Evolutionary conservation across 768 basidiomycete genomes (phyloP), one percentile per base, ranked within the genome.

Genomic region (Hericium erinaceus): DNA sequence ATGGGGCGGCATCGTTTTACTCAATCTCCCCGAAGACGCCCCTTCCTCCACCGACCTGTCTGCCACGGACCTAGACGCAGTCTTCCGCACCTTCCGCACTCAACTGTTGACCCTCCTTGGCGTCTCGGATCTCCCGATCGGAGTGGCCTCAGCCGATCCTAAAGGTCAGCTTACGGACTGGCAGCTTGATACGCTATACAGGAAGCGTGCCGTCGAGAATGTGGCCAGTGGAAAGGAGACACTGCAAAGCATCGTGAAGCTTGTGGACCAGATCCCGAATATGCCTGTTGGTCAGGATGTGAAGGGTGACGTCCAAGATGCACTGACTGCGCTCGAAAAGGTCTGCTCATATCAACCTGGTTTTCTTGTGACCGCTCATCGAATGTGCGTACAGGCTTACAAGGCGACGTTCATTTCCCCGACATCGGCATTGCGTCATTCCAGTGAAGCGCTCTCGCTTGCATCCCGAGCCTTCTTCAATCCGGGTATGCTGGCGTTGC

Each of bases 391-490:
- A 3, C 57, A 82, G 79, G 69, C 77, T 62, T 74, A 75, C 49
- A 67, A 67, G 8, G 62, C 67, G 1, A 70, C 75, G 6, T 66
- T 67, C 15, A 58, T 65, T 6, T 80, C 81, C 0, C 68, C 80
- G 4, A 64, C 61, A 0, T 68, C 73, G 4, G 74, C 84, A 4
- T 77, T 92, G 48, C 69, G 69, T 26, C 75, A 81, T 66, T 91
- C 90, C 1, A 77, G 80, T 13, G 69, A 74, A 57, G 89, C 92
- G 0, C 69, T 83, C 49, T 77, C 76, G 0, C 75, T 85, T 39
- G 81, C 92, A 11, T 90, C 88, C 2, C 80, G 85, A 44, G 95
- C 97, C 3, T 98, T 97, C 77, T 98, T 97, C 74, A 91, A 93
- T 69, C 97, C 95, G 0, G 90, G 89, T 18, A 97, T 98, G 94